These are phyloP conservation scores for Canna indica DNA, from an alignment of 176 grass and related monocot species.

Conservation along the genomic window DNA sequence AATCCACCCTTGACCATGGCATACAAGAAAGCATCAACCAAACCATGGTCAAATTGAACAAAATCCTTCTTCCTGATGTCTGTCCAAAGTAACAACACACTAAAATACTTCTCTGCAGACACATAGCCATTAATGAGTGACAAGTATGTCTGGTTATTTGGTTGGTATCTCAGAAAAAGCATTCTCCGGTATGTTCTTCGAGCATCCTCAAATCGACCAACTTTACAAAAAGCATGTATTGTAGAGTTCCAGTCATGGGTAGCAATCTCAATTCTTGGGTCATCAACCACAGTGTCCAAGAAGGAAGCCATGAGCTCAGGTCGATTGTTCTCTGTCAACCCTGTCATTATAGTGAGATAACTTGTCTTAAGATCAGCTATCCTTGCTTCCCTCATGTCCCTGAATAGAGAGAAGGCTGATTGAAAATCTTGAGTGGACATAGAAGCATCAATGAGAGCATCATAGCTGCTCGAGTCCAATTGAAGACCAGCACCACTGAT, in stretches of 20 bases:
- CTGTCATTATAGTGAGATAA: slow-evolving; percentile 98
- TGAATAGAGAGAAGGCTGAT: slow-evolving; percentile 88
- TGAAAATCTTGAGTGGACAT: slow-evolving; percentile 91
- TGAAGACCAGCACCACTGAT: slow-evolving; percentile 60
- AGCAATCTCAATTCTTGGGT: slow-evolving; percentile 72
- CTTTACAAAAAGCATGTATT: slow-evolving; percentile 91
- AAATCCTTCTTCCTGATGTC: slow-evolving; percentile 66
- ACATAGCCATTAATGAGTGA: slow-evolving; percentile 92
- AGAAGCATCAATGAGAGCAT: slow-evolving; percentile 83
- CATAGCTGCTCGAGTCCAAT: slow-evolving; percentile 66
- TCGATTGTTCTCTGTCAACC: slow-evolving; percentile 81
- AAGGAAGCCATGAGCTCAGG: slow-evolving; percentile 94
- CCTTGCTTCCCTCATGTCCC: slow-evolving; percentile 86
- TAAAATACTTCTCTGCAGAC: slow-evolving; percentile 73
- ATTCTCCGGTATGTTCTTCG: slow-evolving; percentile 81
- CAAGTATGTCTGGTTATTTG: slow-evolving; percentile 84
- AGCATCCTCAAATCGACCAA: slow-evolving; percentile 81
- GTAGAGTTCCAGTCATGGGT: slow-evolving; percentile 97
- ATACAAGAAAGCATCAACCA: slow-evolving; percentile 82
- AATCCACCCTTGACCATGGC: slow-evolving; percentile 94
- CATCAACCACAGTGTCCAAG: slow-evolving; percentile 67
- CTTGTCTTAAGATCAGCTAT: slow-evolving; percentile 69
- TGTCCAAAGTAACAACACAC: slow-evolving; percentile 89
- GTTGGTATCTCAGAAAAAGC: slow-evolving; percentile 76
- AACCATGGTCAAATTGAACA: slow-evolving; percentile 57